A percentile compares a stretch with the other conserved stretches of the same genome.
Evolutionary conservation across 164 flowering plant species (phyloP).

Genomic region (Saururus chinensis): DNA sequence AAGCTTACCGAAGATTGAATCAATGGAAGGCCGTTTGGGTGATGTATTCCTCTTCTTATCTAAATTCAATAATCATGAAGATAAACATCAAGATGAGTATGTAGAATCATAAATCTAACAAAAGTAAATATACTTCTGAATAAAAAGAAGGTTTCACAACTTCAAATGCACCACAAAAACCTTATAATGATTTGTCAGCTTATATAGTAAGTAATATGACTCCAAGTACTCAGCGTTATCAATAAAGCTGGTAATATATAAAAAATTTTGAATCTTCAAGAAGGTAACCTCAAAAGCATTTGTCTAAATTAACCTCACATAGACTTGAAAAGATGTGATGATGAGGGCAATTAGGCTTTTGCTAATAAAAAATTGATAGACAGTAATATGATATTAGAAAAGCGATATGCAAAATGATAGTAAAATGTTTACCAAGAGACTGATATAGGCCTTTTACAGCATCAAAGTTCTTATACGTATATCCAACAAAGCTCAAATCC

Average conservation of each 20-base stretch:
- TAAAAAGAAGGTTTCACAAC: background rate
- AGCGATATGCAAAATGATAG: background rate
- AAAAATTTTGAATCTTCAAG: too few species aligned
- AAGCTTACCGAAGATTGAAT: conserved; percentile 30
- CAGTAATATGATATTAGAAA: background rate
- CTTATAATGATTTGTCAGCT: background rate
- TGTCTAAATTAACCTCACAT: too few species aligned
- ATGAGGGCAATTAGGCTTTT: background rate
- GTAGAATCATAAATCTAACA: background rate
- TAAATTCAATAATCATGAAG: conserved; percentile 4
- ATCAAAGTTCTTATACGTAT: conserved; percentile 80
- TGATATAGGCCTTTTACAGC: conserved; percentile 47
- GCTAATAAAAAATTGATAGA: background rate
- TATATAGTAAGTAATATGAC: too few species aligned
- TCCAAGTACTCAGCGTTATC: too few species aligned
- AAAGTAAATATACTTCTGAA: background rate
- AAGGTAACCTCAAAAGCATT: too few species aligned
- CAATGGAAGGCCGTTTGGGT: conserved; percentile 26
- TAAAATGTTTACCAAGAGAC: conserved; percentile 25
- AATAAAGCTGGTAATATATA: too few species aligned
- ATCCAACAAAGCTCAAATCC: conserved; percentile 82
- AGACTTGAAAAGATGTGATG: too few species aligned
- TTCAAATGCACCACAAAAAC: background rate
- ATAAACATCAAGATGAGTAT: conserved; percentile 3
- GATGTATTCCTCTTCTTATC: conserved; percentile 25